These are phyloP conservation scores for Aspergillus biplanus DNA, from an alignment of 495 filamentous ascomycete genomes.

Conservation along the genomic window DNA sequence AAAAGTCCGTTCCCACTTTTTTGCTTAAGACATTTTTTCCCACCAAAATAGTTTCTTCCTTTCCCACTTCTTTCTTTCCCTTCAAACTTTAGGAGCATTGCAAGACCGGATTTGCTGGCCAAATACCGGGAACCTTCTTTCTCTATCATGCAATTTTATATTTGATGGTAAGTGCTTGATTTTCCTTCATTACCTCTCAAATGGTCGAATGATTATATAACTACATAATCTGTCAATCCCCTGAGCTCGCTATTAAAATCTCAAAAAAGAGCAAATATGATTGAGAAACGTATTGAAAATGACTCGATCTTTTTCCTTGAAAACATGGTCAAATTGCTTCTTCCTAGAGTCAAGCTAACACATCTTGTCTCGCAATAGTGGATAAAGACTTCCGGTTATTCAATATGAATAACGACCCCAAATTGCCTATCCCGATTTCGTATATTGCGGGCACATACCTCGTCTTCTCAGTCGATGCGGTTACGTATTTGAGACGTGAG, in stretches of 20 bases:
- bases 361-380: constrained; percentile 19
- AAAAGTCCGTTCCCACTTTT: constrained; percentile 22
- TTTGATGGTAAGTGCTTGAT: constrained; percentile 40
- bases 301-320: constrained; percentile 28
- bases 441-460: constrained; percentile 80
- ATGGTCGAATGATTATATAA: constrained; percentile 68
- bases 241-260: constrained; percentile 58
- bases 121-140: constrained; percentile 26
- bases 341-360: constrained; percentile 22
- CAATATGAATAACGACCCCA: constrained; percentile 45
- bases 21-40: background rate
- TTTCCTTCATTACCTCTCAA: constrained; percentile 4
- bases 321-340: constrained; percentile 12
- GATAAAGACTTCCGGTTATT: constrained; percentile 5
- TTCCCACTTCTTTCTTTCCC: constrained; percentile 3
- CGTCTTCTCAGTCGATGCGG: constrained; percentile 82
- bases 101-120: constrained; percentile 41
- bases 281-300: constrained; percentile 57
- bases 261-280: constrained; percentile 50
- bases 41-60: background rate
- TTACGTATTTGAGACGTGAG: constrained; percentile 77
- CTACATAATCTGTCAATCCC: constrained; percentile 88
- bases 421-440: constrained; percentile 77
- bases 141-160: constrained; percentile 20
- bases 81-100: constrained; percentile 12